Conservation (phyloP, 352 stramenopile genomes). For the Thraustotheca clavata region DNA sequence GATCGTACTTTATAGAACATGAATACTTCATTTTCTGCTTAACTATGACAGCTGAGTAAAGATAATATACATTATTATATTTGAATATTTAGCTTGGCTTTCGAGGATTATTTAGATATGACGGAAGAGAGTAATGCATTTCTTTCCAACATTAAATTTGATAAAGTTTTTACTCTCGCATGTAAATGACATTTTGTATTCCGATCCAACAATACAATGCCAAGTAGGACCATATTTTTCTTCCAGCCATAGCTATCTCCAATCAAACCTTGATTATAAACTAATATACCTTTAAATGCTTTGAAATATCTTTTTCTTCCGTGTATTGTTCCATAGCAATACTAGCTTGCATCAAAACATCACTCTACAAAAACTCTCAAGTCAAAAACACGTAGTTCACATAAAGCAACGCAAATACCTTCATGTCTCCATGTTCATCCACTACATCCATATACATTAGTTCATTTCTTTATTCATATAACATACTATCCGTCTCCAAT, state of each 20-base stretch:
- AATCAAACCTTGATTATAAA: neutral
- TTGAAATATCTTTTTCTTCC: conserved; percentile 72
- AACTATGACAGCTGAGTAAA: neutral
- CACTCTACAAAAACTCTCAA: conserved; percentile 31
- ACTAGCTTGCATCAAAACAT: conserved; percentile 51
- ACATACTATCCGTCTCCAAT: conserved; percentile 75
- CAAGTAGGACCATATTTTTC: conserved; percentile 38
- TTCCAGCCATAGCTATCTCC: conserved; percentile 11
- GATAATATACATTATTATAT: neutral
- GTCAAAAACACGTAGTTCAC: neutral
- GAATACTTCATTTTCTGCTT: neutral
- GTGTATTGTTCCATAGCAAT: conserved; percentile 68
- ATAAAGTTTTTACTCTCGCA: conserved; percentile 84
- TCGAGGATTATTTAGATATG: conserved; percentile 23
- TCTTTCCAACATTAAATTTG: conserved; percentile 76
- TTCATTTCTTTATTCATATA: neutral
- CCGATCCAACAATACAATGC: conserved; percentile 71
- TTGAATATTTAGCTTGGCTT: neutral
- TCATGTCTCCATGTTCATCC: conserved; percentile 80
- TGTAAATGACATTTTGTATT: conserved; percentile 64
- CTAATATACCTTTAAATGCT: conserved; percentile 45
- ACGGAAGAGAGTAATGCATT: conserved; percentile 76
- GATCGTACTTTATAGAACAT: neutral
- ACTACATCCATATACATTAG: conserved; percentile 28
- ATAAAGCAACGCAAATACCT: conserved; percentile 26